phyloP scores from a whole-genome alignment of 2,329 filamentous ascomycete species.

The Colletotrichum sp. region DNA sequence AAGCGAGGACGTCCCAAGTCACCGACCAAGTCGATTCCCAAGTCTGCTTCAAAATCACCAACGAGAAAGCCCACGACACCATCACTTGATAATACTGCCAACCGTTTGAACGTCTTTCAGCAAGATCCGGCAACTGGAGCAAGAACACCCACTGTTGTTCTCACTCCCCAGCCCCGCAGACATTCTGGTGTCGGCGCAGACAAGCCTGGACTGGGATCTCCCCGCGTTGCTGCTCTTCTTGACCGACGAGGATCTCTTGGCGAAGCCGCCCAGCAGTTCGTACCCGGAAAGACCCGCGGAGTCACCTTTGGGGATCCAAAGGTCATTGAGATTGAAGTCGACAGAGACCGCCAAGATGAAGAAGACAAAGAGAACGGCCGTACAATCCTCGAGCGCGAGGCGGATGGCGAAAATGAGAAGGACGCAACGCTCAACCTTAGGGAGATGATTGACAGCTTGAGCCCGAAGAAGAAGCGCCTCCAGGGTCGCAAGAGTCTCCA shows the following conservation, averaged over 20 bases:
- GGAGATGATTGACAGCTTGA: slow-evolving; percentile 79
- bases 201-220: slow-evolving; percentile 75
- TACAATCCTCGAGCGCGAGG: slow-evolving; percentile 60
- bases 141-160: slow-evolving; percentile 66
- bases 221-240: slow-evolving; percentile 73
- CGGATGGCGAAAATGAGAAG: slow-evolving; percentile 56
- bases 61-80: slow-evolving; percentile 33
- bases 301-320: slow-evolving; percentile 72
- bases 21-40: background rate
- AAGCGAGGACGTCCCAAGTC: slow-evolving; percentile 13
- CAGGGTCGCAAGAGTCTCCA: slow-evolving; percentile 78
- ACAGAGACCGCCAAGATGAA: slow-evolving; percentile 66
- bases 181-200: slow-evolving; percentile 75
- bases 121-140: slow-evolving; percentile 57
- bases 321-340: slow-evolving; percentile 65
- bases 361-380: slow-evolving; percentile 65
- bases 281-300: slow-evolving; percentile 53
- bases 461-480: slow-evolving; percentile 73
- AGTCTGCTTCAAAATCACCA: slow-evolving; percentile 14
- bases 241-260: slow-evolving; percentile 75
- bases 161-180: slow-evolving; percentile 65
- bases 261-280: slow-evolving; percentile 68
- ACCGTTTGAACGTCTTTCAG: slow-evolving; percentile 50
- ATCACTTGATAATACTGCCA: slow-evolving; percentile 28
- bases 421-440: slow-evolving; percentile 72